phyloP scores from a whole-genome alignment of 352 stramenopile genomes.

The Albugo laibachii region DNA sequence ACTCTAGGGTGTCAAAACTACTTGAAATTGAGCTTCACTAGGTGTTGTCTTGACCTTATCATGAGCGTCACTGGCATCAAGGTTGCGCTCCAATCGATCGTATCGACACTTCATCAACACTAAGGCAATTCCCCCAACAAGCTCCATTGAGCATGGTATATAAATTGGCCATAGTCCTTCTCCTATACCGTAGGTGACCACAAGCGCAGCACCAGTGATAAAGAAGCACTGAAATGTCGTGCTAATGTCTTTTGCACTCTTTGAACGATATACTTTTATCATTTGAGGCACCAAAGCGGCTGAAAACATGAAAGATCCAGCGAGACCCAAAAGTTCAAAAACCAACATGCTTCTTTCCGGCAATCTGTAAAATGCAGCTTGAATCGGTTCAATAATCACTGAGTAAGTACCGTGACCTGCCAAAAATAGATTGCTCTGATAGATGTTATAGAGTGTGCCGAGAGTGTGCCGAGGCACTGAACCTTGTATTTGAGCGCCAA shows the following conservation, averaged over 20 bases:
- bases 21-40: no score
- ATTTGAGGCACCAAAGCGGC: constrained; percentile 35
- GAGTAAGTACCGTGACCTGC: no score
- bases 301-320: constrained; percentile 36
- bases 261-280: constrained; percentile 34
- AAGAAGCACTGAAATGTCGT: constrained; percentile 26
- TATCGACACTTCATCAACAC: constrained; percentile 5
- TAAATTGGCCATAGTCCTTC: constrained; percentile 33
- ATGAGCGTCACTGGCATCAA: no score
- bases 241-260: constrained; percentile 36
- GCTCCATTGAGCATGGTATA: constrained; percentile 24
- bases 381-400: no score
- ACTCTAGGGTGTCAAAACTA: no score
- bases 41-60: no score
- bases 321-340: constrained; percentile 32
- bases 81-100: background rate
- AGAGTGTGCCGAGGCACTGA: no score
- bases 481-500: no score
- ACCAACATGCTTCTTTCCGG: background rate
- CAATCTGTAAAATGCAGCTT: no score
- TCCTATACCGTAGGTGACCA: constrained; percentile 24
- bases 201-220: constrained; percentile 15
- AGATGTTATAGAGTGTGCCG: no score
- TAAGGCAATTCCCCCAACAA: constrained; percentile 14
- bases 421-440: no score